Conservation (phyloP, 2,329 filamentous ascomycete species). For the Alternaria consortialis region DNA sequence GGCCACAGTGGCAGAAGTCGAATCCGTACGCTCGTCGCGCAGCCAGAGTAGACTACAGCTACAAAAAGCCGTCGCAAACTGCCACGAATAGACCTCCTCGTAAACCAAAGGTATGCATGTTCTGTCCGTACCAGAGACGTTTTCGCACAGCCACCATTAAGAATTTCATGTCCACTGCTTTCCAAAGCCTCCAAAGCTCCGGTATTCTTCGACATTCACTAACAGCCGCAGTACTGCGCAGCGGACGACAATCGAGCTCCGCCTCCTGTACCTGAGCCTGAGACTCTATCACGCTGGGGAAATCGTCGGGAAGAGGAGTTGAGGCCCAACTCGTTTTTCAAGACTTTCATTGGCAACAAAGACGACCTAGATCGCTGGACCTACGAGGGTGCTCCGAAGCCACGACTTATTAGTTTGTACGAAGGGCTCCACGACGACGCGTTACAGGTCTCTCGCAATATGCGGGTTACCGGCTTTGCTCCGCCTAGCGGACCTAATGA, state of each 20-base stretch:
- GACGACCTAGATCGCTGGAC: constrained; percentile 27
- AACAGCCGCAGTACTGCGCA: constrained; percentile 8
- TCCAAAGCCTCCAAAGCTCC: background rate
- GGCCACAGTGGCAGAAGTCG: constrained; percentile 14
- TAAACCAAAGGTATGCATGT: constrained; percentile 2
- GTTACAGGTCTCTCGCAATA: constrained; percentile 9
- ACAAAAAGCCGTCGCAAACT: background rate
- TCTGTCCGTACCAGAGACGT: background rate
- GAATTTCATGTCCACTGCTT: background rate
- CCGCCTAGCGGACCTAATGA: constrained; percentile 37
- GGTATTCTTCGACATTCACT: constrained; percentile 3
- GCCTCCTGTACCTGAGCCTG: background rate
- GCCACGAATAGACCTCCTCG: background rate
- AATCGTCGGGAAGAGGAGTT: constrained; percentile 9
- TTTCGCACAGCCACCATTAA: no score
- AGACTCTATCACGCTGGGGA: constrained; percentile 10
- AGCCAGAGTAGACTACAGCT: constrained; percentile 18
- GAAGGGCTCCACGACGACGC: background rate
- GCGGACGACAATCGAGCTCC: background rate
- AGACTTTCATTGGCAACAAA: constrained; percentile 22
- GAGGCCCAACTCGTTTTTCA: constrained; percentile 10
- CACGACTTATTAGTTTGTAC: constrained; percentile 1
- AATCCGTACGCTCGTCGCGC: constrained; percentile 6
- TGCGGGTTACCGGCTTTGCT: constrained; percentile 31
- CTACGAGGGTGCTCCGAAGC: constrained; percentile 14